Conservation (phyloP, 805 yeast genomes). For the Maudiozyma serrabonitensis region DNA sequence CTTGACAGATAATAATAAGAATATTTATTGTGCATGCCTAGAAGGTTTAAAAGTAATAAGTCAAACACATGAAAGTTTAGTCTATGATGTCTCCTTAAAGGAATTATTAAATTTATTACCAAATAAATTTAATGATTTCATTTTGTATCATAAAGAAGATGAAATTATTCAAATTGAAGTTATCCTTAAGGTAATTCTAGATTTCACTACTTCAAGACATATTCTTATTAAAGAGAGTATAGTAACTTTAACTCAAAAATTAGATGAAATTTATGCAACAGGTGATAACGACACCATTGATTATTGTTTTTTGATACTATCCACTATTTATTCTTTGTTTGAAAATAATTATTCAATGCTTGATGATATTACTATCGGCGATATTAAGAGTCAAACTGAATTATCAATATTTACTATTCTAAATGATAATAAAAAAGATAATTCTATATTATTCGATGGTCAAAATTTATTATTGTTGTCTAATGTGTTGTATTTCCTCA, state of each 20-base stretch:
- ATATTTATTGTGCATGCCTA: slow-evolving; percentile 44
- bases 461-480: slow-evolving; percentile 22
- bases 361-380: slow-evolving; percentile 8
- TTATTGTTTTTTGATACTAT: slow-evolving; percentile 21
- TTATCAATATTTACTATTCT: slow-evolving; percentile 10
- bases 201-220: slow-evolving; percentile 27
- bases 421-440: background rate
- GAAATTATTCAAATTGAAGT: slow-evolving; percentile 25
- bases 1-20: slow-evolving; percentile 40
- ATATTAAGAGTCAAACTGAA: slow-evolving; percentile 16
- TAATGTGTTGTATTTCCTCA: slow-evolving; percentile 29
- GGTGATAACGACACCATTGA: slow-evolving; percentile 8
- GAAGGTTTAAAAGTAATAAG: slow-evolving; percentile 42
- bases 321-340: slow-evolving; percentile 21
- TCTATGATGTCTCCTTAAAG: slow-evolving; percentile 45
- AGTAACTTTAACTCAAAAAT: slow-evolving; percentile 13
- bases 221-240: slow-evolving; percentile 23
- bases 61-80: slow-evolving; percentile 26
- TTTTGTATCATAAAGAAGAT: slow-evolving; percentile 18
- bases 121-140: slow-evolving; percentile 29
- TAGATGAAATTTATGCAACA: slow-evolving; percentile 8
- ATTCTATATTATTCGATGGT: slow-evolving; percentile 15
- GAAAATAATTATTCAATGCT: slow-evolving; percentile 16
- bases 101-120: slow-evolving; percentile 43
- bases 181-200: slow-evolving; percentile 29